Conservation (phyloP, 2,329 filamentous ascomycete species). For the Venturia asperata region DNA sequence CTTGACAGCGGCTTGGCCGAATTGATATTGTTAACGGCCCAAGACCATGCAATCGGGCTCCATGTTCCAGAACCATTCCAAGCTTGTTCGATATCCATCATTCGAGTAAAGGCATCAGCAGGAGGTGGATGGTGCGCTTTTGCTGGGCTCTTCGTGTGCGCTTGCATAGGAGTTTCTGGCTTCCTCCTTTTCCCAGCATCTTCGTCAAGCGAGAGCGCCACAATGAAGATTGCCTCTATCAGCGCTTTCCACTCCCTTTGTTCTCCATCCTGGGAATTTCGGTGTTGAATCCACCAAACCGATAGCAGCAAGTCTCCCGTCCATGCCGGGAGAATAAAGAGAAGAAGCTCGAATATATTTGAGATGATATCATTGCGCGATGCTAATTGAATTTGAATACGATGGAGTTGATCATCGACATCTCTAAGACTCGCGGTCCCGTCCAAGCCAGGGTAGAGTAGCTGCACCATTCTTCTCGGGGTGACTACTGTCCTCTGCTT, state of each 20-base stretch:
- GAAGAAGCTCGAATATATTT: conserved; percentile 29
- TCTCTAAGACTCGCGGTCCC: conserved; percentile 31
- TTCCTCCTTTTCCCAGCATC: conserved; percentile 10
- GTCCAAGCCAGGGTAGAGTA: conserved; percentile 26
- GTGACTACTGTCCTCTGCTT: conserved; percentile 29
- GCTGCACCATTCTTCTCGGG: conserved; percentile 24
- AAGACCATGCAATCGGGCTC: conserved; percentile 30
- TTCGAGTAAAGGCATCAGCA: conserved; percentile 8
- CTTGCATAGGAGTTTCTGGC: conserved; percentile 20
- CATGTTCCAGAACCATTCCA: conserved; percentile 28
- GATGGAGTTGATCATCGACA: conserved; percentile 29
- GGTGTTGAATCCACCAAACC: conserved; percentile 34
- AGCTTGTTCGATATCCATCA: conserved; percentile 23
- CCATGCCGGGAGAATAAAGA: conserved; percentile 31
- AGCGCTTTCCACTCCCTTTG: conserved; percentile 35
- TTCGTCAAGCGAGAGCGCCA: conserved; percentile 26
- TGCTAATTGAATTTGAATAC: conserved; percentile 28
- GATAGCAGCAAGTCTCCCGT: conserved; percentile 32
- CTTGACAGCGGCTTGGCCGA: not conserved
- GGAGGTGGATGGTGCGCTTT: conserved; percentile 2
- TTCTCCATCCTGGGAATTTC: conserved; percentile 23
- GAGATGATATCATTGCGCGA: conserved; percentile 28
- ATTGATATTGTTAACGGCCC: conserved; percentile 25
- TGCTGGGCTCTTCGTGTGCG: conserved; percentile 4
- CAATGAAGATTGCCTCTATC: conserved; percentile 34